Percentiles rank a stretch among this genome's conserved stretches.
phyloP scores from a whole-genome alignment of 2,329 filamentous ascomycete genomes.

The Cordyceps tenuipes region DNA sequence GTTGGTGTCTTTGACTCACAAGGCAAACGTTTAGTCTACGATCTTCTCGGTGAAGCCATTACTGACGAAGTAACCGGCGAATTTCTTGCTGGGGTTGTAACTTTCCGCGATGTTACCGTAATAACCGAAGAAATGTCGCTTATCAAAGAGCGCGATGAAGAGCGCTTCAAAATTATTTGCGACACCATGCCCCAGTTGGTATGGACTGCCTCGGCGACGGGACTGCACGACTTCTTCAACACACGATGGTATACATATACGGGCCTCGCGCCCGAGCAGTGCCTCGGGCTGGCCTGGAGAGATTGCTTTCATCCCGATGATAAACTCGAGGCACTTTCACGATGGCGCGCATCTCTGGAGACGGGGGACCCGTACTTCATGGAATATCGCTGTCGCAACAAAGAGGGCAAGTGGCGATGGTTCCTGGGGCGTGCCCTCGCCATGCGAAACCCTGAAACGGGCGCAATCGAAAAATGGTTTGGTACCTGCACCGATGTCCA shows the following conservation, averaged over 20 bases:
- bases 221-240: conserved; percentile 65
- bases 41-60: conserved; percentile 60
- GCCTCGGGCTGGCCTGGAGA: conserved; percentile 54
- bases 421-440: conserved; percentile 67
- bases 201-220: conserved; percentile 63
- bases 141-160: conserved; percentile 63
- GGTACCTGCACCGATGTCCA: conserved; percentile 76
- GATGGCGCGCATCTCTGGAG: conserved; percentile 54
- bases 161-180: conserved; percentile 66
- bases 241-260: conserved; percentile 76
- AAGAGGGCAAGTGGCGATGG: conserved; percentile 67
- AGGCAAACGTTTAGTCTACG: conserved; percentile 49
- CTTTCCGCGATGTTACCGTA: conserved; percentile 63
- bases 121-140: conserved; percentile 61
- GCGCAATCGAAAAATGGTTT: conserved; percentile 69
- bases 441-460: conserved; percentile 55
- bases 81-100: conserved; percentile 64
- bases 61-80: conserved; percentile 59
- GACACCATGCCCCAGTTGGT: conserved; percentile 66
- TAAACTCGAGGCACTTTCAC: conserved; percentile 41
- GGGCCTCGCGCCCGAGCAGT: conserved; percentile 54
- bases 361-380: conserved; percentile 62
- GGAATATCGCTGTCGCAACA: conserved; percentile 61
- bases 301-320: conserved; percentile 64
- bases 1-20: conserved; percentile 54